Conservation (phyloP, 1,284 basidiomycete species). For the Trichosporon faecale region DNA sequence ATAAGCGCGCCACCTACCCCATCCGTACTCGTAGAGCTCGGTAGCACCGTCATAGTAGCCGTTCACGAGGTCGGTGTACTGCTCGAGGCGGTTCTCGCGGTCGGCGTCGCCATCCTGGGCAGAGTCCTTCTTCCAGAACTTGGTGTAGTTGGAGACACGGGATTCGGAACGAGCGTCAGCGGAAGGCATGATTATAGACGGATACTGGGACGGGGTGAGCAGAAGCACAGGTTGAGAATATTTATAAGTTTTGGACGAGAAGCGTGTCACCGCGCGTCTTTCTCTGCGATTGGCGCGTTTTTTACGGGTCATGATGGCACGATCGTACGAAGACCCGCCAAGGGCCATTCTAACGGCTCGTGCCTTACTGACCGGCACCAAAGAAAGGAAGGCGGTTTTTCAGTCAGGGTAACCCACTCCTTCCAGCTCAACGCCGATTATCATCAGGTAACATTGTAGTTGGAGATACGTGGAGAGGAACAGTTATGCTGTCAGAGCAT, state of each 20-base stretch:
- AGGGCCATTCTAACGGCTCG: conserved; percentile 4
- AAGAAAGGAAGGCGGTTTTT: conserved; percentile 2
- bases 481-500: not conserved
- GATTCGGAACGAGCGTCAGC: conserved; percentile 72
- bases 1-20: conserved; percentile 31
- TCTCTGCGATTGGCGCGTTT: conserved; percentile 9
- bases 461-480: too few species aligned
- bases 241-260: conserved; percentile 8
- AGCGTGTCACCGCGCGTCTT: not conserved
- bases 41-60: conserved; percentile 96
- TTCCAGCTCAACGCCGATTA: conserved; percentile 5
- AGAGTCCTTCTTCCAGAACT: conserved; percentile 89
- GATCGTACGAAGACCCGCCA: conserved; percentile 14
- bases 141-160: conserved; percentile 87
- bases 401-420: not conserved
- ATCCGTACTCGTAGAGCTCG: conserved; percentile 91
- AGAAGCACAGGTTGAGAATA: not conserved
- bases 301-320: conserved; percentile 7
- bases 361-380: conserved; percentile 4
- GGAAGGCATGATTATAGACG: conserved; percentile 24
- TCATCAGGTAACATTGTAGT: not conserved
- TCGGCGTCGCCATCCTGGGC: conserved; percentile 67
- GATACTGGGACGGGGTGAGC: not conserved
- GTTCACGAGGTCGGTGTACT: conserved; percentile 93
- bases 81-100: conserved; percentile 71